These are phyloP conservation scores for Pichia californica DNA, from an alignment of 805 yeast species.

Conservation along the genomic window DNA sequence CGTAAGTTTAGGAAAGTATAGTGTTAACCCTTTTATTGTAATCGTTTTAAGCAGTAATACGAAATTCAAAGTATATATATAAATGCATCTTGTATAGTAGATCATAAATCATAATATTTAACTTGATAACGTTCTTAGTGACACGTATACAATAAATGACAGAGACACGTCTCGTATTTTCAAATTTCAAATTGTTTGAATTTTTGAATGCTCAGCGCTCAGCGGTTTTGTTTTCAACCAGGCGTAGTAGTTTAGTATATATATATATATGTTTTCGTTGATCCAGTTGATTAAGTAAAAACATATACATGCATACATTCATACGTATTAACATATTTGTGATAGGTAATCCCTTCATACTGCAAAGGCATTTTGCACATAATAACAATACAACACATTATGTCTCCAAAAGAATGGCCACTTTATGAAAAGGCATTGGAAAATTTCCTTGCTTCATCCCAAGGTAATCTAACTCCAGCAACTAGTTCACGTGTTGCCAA, in stretches of 20 bases:
- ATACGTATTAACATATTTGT: no score
- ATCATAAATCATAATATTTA: no score
- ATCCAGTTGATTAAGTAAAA: no score
- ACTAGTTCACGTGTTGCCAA: slow-evolving; percentile 61
- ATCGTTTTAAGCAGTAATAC: no score
- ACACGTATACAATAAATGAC: background rate
- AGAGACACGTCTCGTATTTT: background rate
- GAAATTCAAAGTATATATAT: no score
- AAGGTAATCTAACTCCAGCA: slow-evolving; percentile 36
- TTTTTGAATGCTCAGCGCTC: background rate
- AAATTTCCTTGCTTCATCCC: slow-evolving; percentile 45
- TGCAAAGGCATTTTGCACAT: no score
- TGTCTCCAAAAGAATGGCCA: slow-evolving; percentile 9
- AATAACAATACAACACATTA: background rate
- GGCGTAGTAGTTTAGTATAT: background rate
- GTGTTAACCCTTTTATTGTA: background rate
- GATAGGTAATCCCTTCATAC: no score
- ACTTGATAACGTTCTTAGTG: background rate
- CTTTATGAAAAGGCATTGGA: slow-evolving; percentile 32
- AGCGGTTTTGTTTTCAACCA: background rate
- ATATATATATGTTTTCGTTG: background rate
- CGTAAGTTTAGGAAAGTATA: slow-evolving; percentile 33
- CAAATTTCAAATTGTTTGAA: no score
- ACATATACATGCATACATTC: no score
- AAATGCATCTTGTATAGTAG: no score